Base-by-base conservation (phyloP, 2,329 filamentous ascomycete genomes). In the Verticillium tricorpus region DNA sequence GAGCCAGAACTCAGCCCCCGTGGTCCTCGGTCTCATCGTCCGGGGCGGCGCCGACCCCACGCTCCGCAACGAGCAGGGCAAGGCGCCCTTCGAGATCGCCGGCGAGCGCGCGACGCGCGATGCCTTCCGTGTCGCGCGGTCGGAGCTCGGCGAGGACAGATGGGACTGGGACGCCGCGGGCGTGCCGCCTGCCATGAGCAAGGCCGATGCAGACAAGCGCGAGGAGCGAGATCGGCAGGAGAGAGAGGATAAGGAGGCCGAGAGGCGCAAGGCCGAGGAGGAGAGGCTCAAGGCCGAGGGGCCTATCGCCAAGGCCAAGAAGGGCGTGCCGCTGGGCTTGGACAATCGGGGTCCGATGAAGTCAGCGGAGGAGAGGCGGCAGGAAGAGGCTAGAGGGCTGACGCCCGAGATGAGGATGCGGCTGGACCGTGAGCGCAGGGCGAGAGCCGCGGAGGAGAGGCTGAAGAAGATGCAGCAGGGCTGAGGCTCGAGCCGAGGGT, bases 381-480 rank as follows among this genome's bases (percentile, higher is more conserved):
- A 94, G 71, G 92, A 96, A 71, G 93, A 97, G 74, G 84, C 85
- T 57, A 86, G 92, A 65, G 93, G 94, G 0, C 80, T 98, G 78
- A 96, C 91, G 52, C 88, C 92, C 0, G 94, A 98, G 77, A 93
- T 95, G 85, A 86, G 88, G 72, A 85, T 88, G 84, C 87, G 85
- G 72, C 75, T 98, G 60, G 95, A 98, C 74, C 82, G 95, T 68
- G 95, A 99, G 77, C 82, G 93, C 68, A 89, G 94, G 70, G 95
- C 95, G 4, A 86, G 94, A 69, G 95, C 95, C 9, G 94, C 93
- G 0, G 95, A 98, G 76, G 93, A 94, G 78, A 86, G 94, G 71
- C 82, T 97, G 63, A 87, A 84, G 76, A 82, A 83, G 69, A 81
- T 92, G 83, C 83, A 86, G 69, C 77, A 70, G n/a, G 71, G 73